Evolutionary conservation across 2,329 filamentous ascomycete species (phyloP), one percentile per base, ranked within the genome.

Genomic region (Fusarium odoratissimum): DNA sequence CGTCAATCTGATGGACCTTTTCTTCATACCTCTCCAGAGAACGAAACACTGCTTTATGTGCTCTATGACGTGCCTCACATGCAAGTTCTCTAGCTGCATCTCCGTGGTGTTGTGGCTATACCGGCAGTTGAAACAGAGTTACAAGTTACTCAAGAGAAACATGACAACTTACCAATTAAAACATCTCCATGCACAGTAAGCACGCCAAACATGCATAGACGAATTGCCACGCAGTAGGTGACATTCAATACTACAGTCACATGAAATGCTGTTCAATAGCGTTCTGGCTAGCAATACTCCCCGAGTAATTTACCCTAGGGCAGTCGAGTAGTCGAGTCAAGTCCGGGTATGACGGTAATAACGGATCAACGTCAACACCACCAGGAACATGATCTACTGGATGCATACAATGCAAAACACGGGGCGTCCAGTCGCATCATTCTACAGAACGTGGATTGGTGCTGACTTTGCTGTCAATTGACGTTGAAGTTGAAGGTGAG

Each of bases 81-180:
- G 51, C 64, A 46, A 49, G 16, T 44, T 46, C 56, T 31, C 12
- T 8, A 46, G 51, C 25, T 67, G 16, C 25, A 37, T 40, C 19
- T n/a, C 5, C 35, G 21, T 61, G 63, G 63, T 60, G 55, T 67
- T 55, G 37, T 48, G 48, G 28, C 37, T 28, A 51, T 14, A 9
- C n/a, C 55, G 63, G 64, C 64, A 67, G 46, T 67, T 67, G 41
- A 38, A 60, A 62, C 64, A 67, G 37, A 44, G 55, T 67, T 67
- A 19, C n/a, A 35, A 28, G 25, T 67, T 31, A 25, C 45, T 30
- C 40, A 60, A 67, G 49, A 40, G 25, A 59, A 38, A 60, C 12
- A 37, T 19, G 33, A 35, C 16, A 28, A 35, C 21, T n/a, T 28
- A 38, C 42, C 35, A 59, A 59, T 59, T 30, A 59, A 46, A 33